phyloP scores from a whole-genome alignment of 208 protist genomes.

The Leishmania martiniquensis region DNA sequence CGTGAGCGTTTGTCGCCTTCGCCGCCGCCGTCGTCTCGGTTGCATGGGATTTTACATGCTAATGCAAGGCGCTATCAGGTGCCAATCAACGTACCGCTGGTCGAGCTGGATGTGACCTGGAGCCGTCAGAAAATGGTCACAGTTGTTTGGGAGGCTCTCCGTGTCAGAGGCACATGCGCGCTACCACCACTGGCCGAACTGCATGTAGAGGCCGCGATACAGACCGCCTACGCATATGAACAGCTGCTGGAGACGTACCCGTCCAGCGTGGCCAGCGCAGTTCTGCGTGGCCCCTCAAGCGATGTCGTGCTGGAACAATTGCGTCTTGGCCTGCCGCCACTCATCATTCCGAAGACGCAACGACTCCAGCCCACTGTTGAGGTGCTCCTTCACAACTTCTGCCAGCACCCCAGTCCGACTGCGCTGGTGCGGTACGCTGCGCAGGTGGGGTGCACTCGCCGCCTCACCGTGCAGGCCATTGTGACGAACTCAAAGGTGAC shows the following conservation, averaged over 20 bases:
- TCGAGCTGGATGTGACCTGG: constrained; percentile 62
- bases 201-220: constrained; percentile 36
- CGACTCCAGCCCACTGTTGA: constrained; percentile 13
- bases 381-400: constrained; percentile 58
- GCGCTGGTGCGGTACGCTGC: constrained; percentile 52
- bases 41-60: constrained; percentile 53
- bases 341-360: constrained; percentile 25
- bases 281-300: constrained; percentile 35
- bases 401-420: constrained; percentile 44
- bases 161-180: constrained; percentile 29
- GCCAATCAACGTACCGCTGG: constrained; percentile 31
- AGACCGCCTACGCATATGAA: constrained; percentile 48
- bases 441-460: constrained; percentile 34
- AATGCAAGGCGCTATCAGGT: constrained; percentile 40
- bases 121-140: constrained; percentile 19
- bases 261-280: constrained; percentile 32
- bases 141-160: constrained; percentile 53
- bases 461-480: constrained; percentile 42
- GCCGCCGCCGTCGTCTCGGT: constrained; percentile 19
- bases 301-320: constrained; percentile 26
- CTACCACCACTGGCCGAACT: constrained; percentile 50
- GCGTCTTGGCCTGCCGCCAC: constrained; percentile 10
- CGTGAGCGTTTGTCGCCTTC: background rate
- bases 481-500: constrained; percentile 66
- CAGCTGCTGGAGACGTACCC: constrained; percentile 42